Percentiles rank a stretch among this genome's conserved stretches.
Conservation (phyloP, 2,329 filamentous ascomycete genomes). For the Cordyceps tenuipes region DNA sequence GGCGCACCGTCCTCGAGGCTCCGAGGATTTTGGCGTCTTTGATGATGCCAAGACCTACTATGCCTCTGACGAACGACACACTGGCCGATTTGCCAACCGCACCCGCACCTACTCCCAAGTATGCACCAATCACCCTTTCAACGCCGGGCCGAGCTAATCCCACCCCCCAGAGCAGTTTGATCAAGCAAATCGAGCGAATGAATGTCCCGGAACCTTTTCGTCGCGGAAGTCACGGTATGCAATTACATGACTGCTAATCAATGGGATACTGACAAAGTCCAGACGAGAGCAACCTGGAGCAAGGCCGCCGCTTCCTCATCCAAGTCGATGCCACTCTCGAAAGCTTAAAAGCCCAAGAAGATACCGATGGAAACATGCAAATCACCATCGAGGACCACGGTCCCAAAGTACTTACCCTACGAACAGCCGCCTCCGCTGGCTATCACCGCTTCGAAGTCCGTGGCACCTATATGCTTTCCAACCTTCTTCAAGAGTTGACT, state of each 20-base stretch:
- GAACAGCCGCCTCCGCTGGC: constrained; percentile 78
- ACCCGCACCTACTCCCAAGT: constrained; percentile 52
- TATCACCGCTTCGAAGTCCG: constrained; percentile 84
- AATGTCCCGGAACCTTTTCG: constrained; percentile 47
- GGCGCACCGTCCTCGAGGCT: constrained; percentile 21
- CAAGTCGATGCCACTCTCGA: constrained; percentile 78
- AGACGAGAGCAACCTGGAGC: constrained; percentile 66
- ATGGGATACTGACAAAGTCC: constrained; percentile 3
- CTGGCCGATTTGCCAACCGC: constrained; percentile 39
- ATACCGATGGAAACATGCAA: constrained; percentile 89
- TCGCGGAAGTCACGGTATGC: constrained; percentile 50
- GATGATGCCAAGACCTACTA: constrained; percentile 55
- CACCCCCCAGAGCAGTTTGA: constrained; percentile 40
- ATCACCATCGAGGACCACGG: constrained; percentile 96
- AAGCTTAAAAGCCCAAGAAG: constrained; percentile 73
- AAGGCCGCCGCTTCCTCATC: constrained; percentile 71
- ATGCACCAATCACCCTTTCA: constrained; percentile 11
- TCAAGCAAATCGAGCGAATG: constrained; percentile 44
- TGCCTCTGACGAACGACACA: constrained; percentile 45
- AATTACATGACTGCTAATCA: not conserved
- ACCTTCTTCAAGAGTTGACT: constrained; percentile 88
- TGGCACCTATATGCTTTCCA: constrained; percentile 95
- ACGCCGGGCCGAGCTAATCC: constrained; percentile 20
- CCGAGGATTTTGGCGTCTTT: constrained; percentile 42
- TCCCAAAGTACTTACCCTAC: constrained; percentile 80